These are phyloP conservation scores for Stemphylium beticola DNA, from an alignment of 2,329 filamentous ascomycete genomes.

Conservation along the genomic window DNA sequence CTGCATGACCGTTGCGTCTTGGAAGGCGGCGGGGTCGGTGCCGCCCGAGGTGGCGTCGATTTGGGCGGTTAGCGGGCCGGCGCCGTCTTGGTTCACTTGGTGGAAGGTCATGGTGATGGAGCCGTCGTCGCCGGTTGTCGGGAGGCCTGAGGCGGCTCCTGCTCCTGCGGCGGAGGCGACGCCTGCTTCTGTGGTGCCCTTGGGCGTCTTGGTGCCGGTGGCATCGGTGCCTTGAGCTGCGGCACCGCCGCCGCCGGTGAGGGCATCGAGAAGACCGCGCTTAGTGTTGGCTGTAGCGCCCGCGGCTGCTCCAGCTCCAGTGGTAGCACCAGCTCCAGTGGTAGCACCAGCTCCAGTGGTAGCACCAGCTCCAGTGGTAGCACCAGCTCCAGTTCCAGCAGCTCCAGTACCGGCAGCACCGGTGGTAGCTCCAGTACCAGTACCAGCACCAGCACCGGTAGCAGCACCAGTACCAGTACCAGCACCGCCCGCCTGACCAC, in stretches of 20 bases:
- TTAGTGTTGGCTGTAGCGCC: conserved; percentile 9
- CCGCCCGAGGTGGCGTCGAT: conserved; percentile 70
- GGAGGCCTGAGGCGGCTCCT: conserved; percentile 62
- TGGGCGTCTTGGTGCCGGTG: conserved; percentile 56
- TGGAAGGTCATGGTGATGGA: conserved; percentile 69
- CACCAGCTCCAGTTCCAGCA: neutral
- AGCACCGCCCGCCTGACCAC: conserved; percentile 26
- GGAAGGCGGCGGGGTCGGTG: conserved; percentile 65
- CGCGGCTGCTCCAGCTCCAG: conserved; percentile 45
- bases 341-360: conserved; percentile 13
- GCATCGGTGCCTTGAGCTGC: conserved; percentile 11
- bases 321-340: conserved; percentile 6
- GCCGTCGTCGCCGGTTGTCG: conserved; percentile 66
- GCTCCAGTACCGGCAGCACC: conserved; percentile 8
- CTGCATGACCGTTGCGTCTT: conserved; percentile 63
- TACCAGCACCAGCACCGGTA: conserved; percentile 34
- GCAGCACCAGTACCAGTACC: conserved; percentile 60
- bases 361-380: conserved; percentile 1
- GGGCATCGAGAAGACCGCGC: conserved; percentile 38
- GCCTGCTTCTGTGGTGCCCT: conserved; percentile 57
- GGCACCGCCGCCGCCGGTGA: conserved; percentile 22
- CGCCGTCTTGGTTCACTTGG: conserved; percentile 74
- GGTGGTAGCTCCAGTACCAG: conserved; percentile 56
- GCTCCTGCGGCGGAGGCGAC: conserved; percentile 62
- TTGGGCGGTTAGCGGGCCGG: conserved; percentile 66